Conservation (phyloP, 176 grass and related monocot genomes). For the Secale cereale region DNA sequence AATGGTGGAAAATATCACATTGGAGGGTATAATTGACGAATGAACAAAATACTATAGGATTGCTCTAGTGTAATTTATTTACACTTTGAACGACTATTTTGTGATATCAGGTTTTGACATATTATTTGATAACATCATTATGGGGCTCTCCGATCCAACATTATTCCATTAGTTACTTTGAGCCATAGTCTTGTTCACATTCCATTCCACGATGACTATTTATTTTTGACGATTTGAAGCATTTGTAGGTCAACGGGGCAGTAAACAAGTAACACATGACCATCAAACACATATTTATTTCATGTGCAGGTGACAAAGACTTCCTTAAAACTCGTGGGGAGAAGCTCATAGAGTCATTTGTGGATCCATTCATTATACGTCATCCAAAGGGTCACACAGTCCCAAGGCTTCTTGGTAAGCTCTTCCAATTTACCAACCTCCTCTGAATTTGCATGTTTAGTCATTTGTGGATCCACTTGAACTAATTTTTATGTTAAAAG, state of each 20-base stretch:
- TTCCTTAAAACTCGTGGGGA: constrained; percentile 62
- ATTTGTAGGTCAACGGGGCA: neutral
- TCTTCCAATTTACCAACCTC: constrained; percentile 5
- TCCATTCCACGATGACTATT: neutral
- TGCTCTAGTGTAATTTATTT: neutral
- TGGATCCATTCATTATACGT: constrained; percentile 59
- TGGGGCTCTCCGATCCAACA: neutral
- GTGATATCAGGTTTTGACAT: neutral
- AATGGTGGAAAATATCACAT: neutral
- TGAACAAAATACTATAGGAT: neutral
- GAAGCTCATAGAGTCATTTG: constrained; percentile 57
- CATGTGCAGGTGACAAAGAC: constrained; percentile 74
- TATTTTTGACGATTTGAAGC: neutral
- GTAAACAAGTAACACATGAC: neutral
- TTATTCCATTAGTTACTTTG: neutral
- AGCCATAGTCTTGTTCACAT: neutral
- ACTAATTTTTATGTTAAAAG: neutral
- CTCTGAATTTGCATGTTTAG: neutral
- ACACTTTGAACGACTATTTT: neutral
- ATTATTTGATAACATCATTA: neutral
- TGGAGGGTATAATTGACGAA: neutral
- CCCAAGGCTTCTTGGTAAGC: constrained; percentile 85
- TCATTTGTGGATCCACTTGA: neutral
- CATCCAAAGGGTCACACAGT: constrained; percentile 95
- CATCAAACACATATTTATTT: too few species aligned